Evolutionary conservation across 345 rosid species (phyloP).

Genomic region (Eucalyptus tenuipes): DNA sequence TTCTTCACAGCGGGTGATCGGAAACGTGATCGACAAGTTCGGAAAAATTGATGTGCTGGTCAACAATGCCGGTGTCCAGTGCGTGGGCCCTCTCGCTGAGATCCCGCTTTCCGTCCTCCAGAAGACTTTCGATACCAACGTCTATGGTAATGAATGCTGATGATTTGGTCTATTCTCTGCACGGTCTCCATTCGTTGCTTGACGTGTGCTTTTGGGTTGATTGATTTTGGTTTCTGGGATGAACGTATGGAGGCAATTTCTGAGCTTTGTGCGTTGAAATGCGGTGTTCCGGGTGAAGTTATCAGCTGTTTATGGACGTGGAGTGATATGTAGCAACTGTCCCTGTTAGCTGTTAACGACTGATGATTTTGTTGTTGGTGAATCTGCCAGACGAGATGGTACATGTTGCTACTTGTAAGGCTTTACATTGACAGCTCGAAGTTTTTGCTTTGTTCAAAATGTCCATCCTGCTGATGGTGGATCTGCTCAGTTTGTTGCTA

Average conservation of each 20-base stretch:
- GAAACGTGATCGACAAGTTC: too few species aligned
- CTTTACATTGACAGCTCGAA: not conserved
- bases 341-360: not conserved
- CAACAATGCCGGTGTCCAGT: constrained; percentile 77
- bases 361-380: not conserved
- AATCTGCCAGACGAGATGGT: not conserved
- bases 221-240: not conserved
- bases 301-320: not conserved
- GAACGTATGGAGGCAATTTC: not conserved
- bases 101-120: constrained; percentile 49
- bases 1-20: too few species aligned
- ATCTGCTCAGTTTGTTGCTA: not conserved
- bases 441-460: not conserved
- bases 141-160: constrained; percentile 30
- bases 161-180: not conserved
- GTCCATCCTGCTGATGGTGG: not conserved
- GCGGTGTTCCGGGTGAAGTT: not conserved
- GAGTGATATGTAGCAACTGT: not conserved
- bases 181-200: not conserved
- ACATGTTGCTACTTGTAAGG: not conserved
- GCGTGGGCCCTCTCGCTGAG: constrained; percentile 85
- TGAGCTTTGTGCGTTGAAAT: not conserved
- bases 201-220: not conserved
- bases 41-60: too few species aligned
- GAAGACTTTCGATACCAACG: constrained; percentile 55